Percentiles rank a stretch among this genome's conserved stretches.
phyloP scores from a whole-genome alignment of 2,329 filamentous ascomycete species.

The Venturiaceae sp. region DNA sequence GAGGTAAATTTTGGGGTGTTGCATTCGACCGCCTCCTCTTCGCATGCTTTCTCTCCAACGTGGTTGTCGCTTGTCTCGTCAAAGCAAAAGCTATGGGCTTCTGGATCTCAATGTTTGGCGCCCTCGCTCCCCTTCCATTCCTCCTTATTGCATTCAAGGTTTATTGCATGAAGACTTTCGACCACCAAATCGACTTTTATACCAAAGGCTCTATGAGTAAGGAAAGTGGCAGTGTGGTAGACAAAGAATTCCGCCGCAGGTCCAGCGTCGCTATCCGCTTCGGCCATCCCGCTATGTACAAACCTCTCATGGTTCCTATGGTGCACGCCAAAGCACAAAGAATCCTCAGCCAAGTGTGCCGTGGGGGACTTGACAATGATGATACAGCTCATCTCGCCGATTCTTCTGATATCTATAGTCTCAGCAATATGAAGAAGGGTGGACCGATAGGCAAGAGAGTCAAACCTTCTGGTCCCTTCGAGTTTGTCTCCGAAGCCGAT shows the following conservation, averaged over 20 bases:
- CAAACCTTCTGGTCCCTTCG: constrained; percentile 42
- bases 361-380: constrained; percentile 63
- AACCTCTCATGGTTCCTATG: constrained; percentile 87
- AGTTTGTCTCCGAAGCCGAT: constrained; percentile 76
- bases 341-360: constrained; percentile 75
- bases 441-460: constrained; percentile 47
- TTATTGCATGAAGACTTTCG: constrained; percentile 69
- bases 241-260: constrained; percentile 29
- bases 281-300: constrained; percentile 84
- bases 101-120: constrained; percentile 50
- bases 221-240: constrained; percentile 35
- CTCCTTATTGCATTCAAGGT: constrained; percentile 76
- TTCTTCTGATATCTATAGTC: constrained; percentile 71
- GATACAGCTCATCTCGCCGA: constrained; percentile 53
- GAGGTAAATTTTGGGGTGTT: constrained; percentile 84
- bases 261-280: constrained; percentile 71
- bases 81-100: constrained; percentile 50
- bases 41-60: constrained; percentile 65
- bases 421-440: constrained; percentile 62
- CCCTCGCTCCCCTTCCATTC: constrained; percentile 65
- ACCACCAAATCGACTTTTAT: constrained; percentile 72
- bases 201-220: constrained; percentile 50
- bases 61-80: constrained; percentile 67
- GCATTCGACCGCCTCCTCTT: constrained; percentile 91
- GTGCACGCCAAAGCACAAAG: constrained; percentile 86